phyloP scores from a whole-genome alignment of 2,329 filamentous ascomycete species.

The Fusarium virguliforme region DNA sequence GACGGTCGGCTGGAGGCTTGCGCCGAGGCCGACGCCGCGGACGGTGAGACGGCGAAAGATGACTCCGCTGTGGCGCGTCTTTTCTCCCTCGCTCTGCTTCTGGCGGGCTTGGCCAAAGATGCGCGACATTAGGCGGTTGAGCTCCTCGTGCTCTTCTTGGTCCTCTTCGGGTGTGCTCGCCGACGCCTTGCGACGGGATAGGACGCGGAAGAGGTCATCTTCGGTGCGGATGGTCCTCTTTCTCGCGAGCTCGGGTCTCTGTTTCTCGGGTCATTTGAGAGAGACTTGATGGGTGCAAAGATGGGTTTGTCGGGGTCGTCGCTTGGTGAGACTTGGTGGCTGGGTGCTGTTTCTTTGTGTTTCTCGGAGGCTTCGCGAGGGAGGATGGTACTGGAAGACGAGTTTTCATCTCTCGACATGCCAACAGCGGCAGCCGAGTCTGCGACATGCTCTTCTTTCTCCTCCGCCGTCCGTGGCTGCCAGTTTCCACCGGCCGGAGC shows the following conservation, averaged over 20 bases:
- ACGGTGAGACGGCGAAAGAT: slow-evolving; percentile 80
- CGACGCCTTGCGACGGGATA: slow-evolving; percentile 66
- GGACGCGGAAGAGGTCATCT: slow-evolving; percentile 66
- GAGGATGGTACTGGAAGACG: slow-evolving; percentile 7
- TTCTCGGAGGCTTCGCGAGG: slow-evolving; percentile 11
- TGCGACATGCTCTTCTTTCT: neutral
- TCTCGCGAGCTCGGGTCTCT: slow-evolving; percentile 42
- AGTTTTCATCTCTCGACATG: neutral
- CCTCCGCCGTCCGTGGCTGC: slow-evolving; percentile 6
- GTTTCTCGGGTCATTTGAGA: slow-evolving; percentile 34
- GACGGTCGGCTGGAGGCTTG: slow-evolving; percentile 68
- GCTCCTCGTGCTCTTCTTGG: slow-evolving; percentile 63
- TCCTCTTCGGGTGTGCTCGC: slow-evolving; percentile 55
- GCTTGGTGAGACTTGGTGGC: slow-evolving; percentile 9
- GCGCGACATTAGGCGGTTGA: slow-evolving; percentile 75
- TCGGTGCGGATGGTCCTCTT: slow-evolving; percentile 58
- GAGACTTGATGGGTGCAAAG: slow-evolving; percentile 52
- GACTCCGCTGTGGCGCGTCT: slow-evolving; percentile 78
- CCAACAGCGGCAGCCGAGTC: slow-evolving; percentile 2
- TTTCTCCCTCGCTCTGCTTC: slow-evolving; percentile 77
- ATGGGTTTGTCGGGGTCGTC: slow-evolving; percentile 31
- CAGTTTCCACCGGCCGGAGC: slow-evolving; percentile 6
- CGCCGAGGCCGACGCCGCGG: slow-evolving; percentile 78
- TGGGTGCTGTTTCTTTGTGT: slow-evolving; percentile 1
- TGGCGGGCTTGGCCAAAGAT: slow-evolving; percentile 80